phyloP scores from a whole-genome alignment of 139 green algal genomes.

The Pedinophyceae sp. region DNA sequence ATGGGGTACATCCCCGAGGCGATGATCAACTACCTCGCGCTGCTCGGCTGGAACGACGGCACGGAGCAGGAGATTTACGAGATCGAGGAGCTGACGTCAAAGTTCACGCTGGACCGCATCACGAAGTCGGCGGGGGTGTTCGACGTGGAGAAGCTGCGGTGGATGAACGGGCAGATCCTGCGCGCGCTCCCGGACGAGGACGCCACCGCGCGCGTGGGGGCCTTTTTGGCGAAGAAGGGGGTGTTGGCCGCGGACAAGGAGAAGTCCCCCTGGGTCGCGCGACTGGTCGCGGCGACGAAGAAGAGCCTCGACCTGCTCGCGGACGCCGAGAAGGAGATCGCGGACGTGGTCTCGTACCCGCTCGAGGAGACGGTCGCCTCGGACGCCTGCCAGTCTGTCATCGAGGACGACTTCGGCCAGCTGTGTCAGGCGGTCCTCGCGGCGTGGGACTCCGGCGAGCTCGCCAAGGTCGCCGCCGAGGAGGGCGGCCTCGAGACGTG shows the following conservation, averaged over 20 bases:
- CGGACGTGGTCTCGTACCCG: slow-evolving; percentile 64
- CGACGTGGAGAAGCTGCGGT: slow-evolving; percentile 79
- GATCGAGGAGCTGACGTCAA: slow-evolving; percentile 29
- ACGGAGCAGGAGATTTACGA: slow-evolving; percentile 93
- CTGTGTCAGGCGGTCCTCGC: slow-evolving; percentile 53
- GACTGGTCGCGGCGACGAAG: slow-evolving; percentile 2
- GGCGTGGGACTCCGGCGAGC: slow-evolving; percentile 53
- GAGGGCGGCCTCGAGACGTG: slow-evolving; percentile 51
- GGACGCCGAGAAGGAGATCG: slow-evolving; percentile 45
- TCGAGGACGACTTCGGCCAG: slow-evolving; percentile 61
- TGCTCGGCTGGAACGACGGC: slow-evolving; percentile 98
- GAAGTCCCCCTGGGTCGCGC: slow-evolving; percentile 44
- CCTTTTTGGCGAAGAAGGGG: not conserved
- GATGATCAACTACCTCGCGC: slow-evolving; percentile 92
- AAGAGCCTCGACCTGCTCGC: slow-evolving; percentile 30
- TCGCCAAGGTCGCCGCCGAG: slow-evolving; percentile 48
- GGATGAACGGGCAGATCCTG: slow-evolving; percentile 70
- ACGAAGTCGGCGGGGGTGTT: slow-evolving; percentile 92
- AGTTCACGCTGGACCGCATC: slow-evolving; percentile 81
- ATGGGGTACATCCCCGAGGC: slow-evolving; percentile 80
- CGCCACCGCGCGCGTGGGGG: slow-evolving; percentile 4
- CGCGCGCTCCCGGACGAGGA: slow-evolving; percentile 35
- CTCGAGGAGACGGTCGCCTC: slow-evolving; percentile 56
- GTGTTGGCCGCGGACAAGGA: slow-evolving; percentile 19
- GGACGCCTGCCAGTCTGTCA: slow-evolving; percentile 27